Evolutionary conservation across 331 rosid species (phyloP), one percentile per base, ranked within the genome.

Genomic region (Quercus lobata): DNA sequence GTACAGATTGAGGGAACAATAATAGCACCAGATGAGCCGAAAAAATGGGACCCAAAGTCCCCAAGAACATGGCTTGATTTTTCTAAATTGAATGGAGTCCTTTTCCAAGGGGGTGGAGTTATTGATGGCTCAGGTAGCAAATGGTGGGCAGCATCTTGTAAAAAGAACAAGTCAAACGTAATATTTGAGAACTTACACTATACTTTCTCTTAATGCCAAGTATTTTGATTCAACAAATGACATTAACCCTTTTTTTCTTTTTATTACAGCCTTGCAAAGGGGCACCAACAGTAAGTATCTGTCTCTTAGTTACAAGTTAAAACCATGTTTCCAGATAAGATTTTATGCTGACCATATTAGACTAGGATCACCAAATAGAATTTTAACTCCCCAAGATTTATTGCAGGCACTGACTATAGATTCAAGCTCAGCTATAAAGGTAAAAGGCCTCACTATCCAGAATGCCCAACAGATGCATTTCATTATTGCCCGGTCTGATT

Each of bases 61-160:
- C 75, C 79, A 25, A 89, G 91, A 49, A 69, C 78, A 68, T 96
- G 99, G 99, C 99, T 96, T 16, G 91, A 80, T 22, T 96, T 96
- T 73, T 83, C 90, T 1, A 87, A 92, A 79, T 79, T 96, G 72
- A 78, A 78, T 1, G 87, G 89, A 78, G 89, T 83, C 81, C 62
- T 83, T 74, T 94, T 94, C 81, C 98, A 91, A 90, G 98, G 98
- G 7, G 49, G 72, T 73, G 98, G 98, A 60, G 84, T 91, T 46
- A 94, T 94, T 25, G 97, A 94, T 57, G 98, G 98, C 81, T 92
- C 98, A 10, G 98, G 98, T 14, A 91, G 89, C 76, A 94, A 94
- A 90, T 94, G 98, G 99, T 96, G 99, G 99, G 97, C 94, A 35
- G 89, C 96, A 76, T 96, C 99, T 70, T 96, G 99, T 88, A 96